A percentile compares a stretch with the other conserved stretches of the same genome.
Evolutionary conservation across 2,329 filamentous ascomycete species (phyloP).

Genomic region (Hypoxylon sp.): DNA sequence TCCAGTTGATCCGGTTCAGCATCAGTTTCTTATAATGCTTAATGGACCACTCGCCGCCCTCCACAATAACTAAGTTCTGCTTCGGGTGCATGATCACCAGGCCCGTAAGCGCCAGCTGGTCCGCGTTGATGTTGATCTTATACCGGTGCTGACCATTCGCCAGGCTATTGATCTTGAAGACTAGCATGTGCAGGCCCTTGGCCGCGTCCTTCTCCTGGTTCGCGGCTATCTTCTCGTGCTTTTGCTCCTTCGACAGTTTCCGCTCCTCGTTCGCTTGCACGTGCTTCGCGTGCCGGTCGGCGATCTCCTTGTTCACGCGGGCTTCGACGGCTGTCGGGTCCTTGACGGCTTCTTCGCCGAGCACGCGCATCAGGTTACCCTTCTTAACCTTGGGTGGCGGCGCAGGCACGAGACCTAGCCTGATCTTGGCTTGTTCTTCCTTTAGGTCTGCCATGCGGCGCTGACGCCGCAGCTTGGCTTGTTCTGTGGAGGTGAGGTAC

Average conservation of each 20-base stretch:
- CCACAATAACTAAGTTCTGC: constrained; percentile 90
- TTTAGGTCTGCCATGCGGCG: constrained; percentile 93
- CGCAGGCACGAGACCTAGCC: constrained; percentile 88
- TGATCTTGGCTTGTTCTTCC: constrained; percentile 96
- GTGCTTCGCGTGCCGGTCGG: constrained; percentile 85
- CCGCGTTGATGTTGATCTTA: constrained; percentile 92
- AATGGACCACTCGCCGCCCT: constrained; percentile 88
- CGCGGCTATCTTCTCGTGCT: constrained; percentile 82
- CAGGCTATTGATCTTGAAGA: constrained; percentile 92
- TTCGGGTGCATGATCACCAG: constrained; percentile 93
- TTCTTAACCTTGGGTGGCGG: constrained; percentile 97
- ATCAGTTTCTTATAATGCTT: constrained; percentile 92
- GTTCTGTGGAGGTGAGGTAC: constrained; percentile 91
- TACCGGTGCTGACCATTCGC: constrained; percentile 94
- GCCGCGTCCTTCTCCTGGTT: constrained; percentile 92
- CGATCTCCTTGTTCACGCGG: constrained; percentile 92
- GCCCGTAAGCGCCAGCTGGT: constrained; percentile 88
- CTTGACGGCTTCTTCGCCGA: constrained; percentile 91
- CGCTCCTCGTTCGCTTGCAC: constrained; percentile 84
- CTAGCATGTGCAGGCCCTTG: constrained; percentile 86
- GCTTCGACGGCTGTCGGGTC: constrained; percentile 98
- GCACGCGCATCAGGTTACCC: constrained; percentile 95
- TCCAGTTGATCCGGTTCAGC: constrained; percentile 95
- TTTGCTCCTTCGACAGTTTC: constrained; percentile 89
- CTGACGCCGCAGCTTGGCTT: constrained; percentile 90